phyloP scores from a whole-genome alignment of 2,329 filamentous ascomycete genomes.

The Fusarium illudens region DNA sequence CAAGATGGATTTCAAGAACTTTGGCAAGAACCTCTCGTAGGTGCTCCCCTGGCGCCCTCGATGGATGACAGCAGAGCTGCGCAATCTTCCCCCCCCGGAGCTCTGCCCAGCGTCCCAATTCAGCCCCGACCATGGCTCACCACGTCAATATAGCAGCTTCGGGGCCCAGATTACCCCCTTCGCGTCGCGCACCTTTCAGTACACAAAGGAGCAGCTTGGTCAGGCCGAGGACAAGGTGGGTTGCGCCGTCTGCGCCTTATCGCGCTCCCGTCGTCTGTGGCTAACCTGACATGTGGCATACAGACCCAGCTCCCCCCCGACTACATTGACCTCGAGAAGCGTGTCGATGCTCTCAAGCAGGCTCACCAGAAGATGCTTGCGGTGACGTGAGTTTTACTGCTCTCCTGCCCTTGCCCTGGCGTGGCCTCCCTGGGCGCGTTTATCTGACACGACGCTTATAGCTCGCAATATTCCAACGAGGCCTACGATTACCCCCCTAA shows the following conservation, averaged over 20 bases:
- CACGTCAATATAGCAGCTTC: slow-evolving; percentile 55
- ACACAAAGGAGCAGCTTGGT: slow-evolving; percentile 96
- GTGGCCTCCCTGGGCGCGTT: background rate
- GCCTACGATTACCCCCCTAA: slow-evolving; percentile 95
- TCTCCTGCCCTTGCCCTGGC: background rate
- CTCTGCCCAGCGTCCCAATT: slow-evolving; percentile 19
- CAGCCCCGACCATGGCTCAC: slow-evolving; percentile 30
- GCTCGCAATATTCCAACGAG: slow-evolving; percentile 92
- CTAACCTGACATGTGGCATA: slow-evolving; percentile 26
- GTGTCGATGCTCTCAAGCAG: slow-evolving; percentile 95
- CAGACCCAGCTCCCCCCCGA: slow-evolving; percentile 96
- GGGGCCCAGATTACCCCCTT: slow-evolving; percentile 91
- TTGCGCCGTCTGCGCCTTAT: slow-evolving; percentile 14
- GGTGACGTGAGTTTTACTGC: slow-evolving; percentile 77
- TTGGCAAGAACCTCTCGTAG: slow-evolving; percentile 66
- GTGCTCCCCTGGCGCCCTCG: slow-evolving; percentile 37
- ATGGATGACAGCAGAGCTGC: slow-evolving; percentile 18
- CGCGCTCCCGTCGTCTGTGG: slow-evolving; percentile 10
- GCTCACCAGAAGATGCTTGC: slow-evolving; percentile 97
- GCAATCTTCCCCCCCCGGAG: slow-evolving; percentile 17
- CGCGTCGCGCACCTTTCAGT: slow-evolving; percentile 93
- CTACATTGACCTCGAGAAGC: slow-evolving; percentile 98
- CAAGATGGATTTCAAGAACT: slow-evolving; percentile 67
- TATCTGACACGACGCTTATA: slow-evolving; percentile 50
- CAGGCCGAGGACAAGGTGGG: slow-evolving; percentile 90